Base-by-base conservation (phyloP, 2,329 filamentous ascomycete genomes). In the Cordyceps farinosa region DNA sequence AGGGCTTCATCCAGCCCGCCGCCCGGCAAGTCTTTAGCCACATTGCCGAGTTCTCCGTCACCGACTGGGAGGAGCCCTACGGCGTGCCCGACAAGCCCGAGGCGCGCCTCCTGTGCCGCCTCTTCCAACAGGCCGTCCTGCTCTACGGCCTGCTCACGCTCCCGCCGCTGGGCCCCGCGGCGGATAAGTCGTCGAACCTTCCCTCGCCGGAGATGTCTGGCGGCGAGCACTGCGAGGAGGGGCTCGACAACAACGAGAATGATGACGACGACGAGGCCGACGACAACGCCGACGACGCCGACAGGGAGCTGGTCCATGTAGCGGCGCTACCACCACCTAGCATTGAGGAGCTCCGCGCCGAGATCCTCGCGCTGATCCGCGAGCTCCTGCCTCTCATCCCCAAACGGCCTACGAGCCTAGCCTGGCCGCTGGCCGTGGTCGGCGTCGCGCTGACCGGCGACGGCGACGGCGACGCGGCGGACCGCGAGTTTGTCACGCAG, bases 111-210 rank as follows among this genome's bases (percentile, higher is more conserved):
- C 47, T 60, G 3, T 51, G 57, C 17, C 57, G 47, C 47, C 22
- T 60, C 34, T 60, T 40, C 36, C 56, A 60, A 17, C 13, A 40
- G 27, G 29, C 56, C 47, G 45, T 60, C 34, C 56, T 60, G 4
- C 56, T 60, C 15, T 60, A 60, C 36, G 56, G 56, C 29, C 56
- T 60, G 45, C 56, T 60, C 34, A 51, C 56, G 22, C 56, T 60
- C 15, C 56, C 56, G 9, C 34, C 56, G 22, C 56, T 60, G 8
- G 15, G 45, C 27, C 36, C 36, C 15, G 13, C 56, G 9, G 5
- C 1, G 44, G 40, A 50, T 13, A 4, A 32, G 9, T 51, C 56
- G 34, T 42, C 45, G 3, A 32, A 11, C n/a, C 36, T 60, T 1
- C 36, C 27, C 5, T 60, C 56, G 27, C 47, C 56, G 36, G 45